Evolutionary conservation across 768 basidiomycete species (phyloP), one percentile per base, ranked within the genome.

Genomic region (Kwoniella sp.): DNA sequence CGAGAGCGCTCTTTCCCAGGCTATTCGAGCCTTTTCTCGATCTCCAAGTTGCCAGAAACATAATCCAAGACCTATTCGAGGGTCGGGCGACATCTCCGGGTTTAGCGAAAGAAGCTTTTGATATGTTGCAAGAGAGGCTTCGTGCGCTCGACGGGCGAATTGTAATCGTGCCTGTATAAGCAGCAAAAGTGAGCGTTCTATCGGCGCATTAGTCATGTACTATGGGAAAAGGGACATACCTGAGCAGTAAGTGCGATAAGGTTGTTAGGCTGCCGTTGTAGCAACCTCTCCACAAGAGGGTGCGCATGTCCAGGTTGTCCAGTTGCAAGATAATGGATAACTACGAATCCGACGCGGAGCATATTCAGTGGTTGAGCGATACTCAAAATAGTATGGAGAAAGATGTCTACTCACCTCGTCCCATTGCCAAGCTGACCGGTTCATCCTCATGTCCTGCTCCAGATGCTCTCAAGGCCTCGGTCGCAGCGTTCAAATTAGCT

Each of bases 11-110:
- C 94, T 84, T 72, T 92, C 85, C 95, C 96, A 99, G 0, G 95
- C 95, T 24, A 85, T 85, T 68, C 87, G 88, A 0, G 95, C 96
- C 69, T 88, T 88, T 1, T 84, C 83, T 65, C 88, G 88, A 69
- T 95, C 86, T 63, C 90, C 90, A 81, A 96, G 83, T 3, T 90
- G 86, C 92, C 91, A 98, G 22, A 92, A 83, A 79, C 95, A 97
- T 4, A 99, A 82, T 9, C 96, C 96, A 44, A 98, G 91, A 19
- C 96, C 96, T 61, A 98, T 89, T 7, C 96, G 86, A 33, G 96
- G 95, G 79, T 99, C 95, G 0, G 95, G 96, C 25, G 84, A 82
- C 80, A 90, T 92, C 19, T 84, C 81, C 0, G 95, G 93, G 59
- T 86, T 87, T 46, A 90, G 84, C 29, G 85, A 83, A 12, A 98